Conservation (phyloP, 164 flowering plant species). For the Amborella trichopoda region DNA sequence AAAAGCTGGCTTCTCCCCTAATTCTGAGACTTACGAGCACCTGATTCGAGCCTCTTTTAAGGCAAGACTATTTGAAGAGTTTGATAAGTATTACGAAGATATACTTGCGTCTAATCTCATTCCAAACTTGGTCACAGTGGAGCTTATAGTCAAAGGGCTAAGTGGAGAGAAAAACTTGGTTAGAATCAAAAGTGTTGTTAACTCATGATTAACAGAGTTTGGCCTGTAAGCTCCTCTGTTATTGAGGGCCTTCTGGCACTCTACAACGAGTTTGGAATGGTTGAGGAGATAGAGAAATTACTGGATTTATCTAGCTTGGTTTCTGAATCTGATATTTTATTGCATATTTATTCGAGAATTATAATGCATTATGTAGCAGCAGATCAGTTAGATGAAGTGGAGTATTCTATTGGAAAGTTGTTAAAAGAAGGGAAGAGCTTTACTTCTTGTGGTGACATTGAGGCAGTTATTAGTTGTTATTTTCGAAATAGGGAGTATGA, state of each 20-base stretch:
- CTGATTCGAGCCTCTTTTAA: conserved; percentile 27
- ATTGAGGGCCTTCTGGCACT: conserved; percentile 17
- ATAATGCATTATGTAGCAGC: conserved; percentile 26
- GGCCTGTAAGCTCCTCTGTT: conserved; percentile 14
- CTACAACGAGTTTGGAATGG: conserved; percentile 17
- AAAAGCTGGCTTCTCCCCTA: conserved; percentile 23
- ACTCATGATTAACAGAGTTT: conserved; percentile 14
- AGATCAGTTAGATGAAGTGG: conserved; percentile 40
- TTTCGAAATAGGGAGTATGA: conserved; percentile 42
- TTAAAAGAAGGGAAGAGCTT: conserved; percentile 27
- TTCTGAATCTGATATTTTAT: conserved; percentile 14
- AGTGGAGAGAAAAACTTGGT: conserved; percentile 16
- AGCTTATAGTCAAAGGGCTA: conserved; percentile 21
- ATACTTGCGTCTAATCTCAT: conserved; percentile 21
- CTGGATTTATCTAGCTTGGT: conserved; percentile 7
- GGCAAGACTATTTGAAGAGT: conserved; percentile 16
- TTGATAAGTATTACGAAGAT: conserved; percentile 28
- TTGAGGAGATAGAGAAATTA: conserved; percentile 33
- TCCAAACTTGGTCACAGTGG: conserved; percentile 21
- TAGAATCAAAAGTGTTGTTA: conserved; percentile 16
- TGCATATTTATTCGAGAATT: conserved; percentile 20
- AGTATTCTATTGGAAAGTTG: conserved; percentile 42
- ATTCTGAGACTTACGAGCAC: conserved; percentile 26
- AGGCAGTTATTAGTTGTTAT: conserved; percentile 31
- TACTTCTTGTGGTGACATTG: conserved; percentile 25